Base-by-base conservation (phyloP, 257 asterid genomes). In the Asclepias syriaca region DNA sequence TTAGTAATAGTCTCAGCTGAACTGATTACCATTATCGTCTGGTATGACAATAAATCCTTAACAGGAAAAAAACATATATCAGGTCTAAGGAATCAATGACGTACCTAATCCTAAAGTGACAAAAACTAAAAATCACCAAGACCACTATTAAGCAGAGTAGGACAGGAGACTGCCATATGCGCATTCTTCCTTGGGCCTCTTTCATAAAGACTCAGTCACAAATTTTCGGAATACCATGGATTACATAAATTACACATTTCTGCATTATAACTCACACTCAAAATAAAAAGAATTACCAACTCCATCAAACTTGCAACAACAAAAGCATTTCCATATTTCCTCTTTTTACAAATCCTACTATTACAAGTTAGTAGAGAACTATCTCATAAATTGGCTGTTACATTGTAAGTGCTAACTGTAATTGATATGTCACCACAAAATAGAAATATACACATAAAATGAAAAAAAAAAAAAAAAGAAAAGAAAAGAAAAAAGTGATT, bases 11-110 rank as follows among this genome's bases (percentile, higher is more conserved):
- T 40, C 58, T 58, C 32, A 19, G 15, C 16, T 21, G 65, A 43
- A 73, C 39, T 49, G 34, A 51, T 22, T 27, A 29, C 3, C 0
- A 53, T 19, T 12, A 69, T 54, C 10, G 54, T 69, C 53, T 32
- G 48, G 21, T 64, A 70, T 66, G 61, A 55, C 55, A 59, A 45
- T 13, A 56, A 18, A 66, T 67, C 29, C 75, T 59, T 40, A 40
- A 40, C 9, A 6, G 10, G 59, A 45, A 64, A 43, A 58, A 72
- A 34, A 18, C 11, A 49, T 22, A 50, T 11, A 22, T 22, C 60
- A 21, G 5, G 59, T 34, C 65, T 43, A 29, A 32, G 40, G 8
- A 55, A 64, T 65, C 59, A 45, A 56, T 29, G 48, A 11, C 21
- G 49, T 3, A 57, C 48, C 48, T 43, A 9, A 43, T 43, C 48